Base-by-base conservation (phyloP, 2,329 filamentous ascomycete genomes). In the Apiospora pterosperma region DNA sequence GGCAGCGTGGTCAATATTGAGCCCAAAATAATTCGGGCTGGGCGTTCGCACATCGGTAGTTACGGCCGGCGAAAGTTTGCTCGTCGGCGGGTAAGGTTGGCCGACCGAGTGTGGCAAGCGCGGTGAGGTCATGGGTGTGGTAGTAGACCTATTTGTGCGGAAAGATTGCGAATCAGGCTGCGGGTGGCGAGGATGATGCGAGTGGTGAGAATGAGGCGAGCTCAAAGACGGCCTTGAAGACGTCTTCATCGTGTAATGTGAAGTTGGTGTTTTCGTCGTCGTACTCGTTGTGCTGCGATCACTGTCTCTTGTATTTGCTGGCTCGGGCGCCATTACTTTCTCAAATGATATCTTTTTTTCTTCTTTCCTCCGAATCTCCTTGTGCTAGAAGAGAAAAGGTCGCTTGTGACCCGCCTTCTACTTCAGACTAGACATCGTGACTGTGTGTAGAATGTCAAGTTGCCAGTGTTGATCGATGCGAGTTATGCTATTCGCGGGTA, bases 1-100 rank as follows among this genome's bases (percentile, higher is more conserved):
- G 63, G 78, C 82, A 58, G 80, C 77, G 23, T 86, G 70, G 65
- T 93, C 89, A 67, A 92, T 80, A 36, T 88, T 82, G 66, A 96
- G 86, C 64, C 91, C 92, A 75, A 97, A 97, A 77, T 97, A 97
- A 75, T 94, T 96, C 14, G 93, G 92, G 74, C 92, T 95, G 11
- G 88, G 80, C 1, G 84, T 79, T 67, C 83, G 80, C 19, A 73
- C 73, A 44, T 82, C 80, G 5, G 72, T 59, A 36, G 71, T 64
- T 44, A 76, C 73, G 31, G 68, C 74, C 2, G 83, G 82, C 2
- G 85, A 84, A 6, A 83, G 74, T 66, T 80, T 83, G 31, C 66
- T 64, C 36, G 64, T 64, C 6, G 85, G 85, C 2, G 85, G 82
- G 38, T 83, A 78, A 25, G 81, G 74, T 72, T 88, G 85, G 68